Percentiles rank a stretch among this genome's conserved stretches.
phyloP scores from a whole-genome alignment of 1,284 basidiomycete genomes.

The Schizophyllum amplum region DNA sequence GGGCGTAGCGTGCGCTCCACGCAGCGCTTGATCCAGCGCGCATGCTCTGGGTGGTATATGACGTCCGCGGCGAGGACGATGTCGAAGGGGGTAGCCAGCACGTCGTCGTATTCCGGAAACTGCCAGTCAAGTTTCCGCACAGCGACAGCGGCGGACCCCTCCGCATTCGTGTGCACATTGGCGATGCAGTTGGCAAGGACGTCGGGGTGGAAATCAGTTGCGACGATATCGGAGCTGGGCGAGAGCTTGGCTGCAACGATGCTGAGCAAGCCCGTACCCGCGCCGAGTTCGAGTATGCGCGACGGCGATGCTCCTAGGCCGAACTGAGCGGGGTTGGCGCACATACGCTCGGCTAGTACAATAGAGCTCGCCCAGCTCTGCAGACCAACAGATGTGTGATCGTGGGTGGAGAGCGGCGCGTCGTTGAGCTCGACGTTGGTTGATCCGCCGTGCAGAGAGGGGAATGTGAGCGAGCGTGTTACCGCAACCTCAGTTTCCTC shows the following conservation, averaged over 20 bases:
- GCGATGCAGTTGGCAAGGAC: constrained; percentile 65
- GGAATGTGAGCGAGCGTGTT: constrained; percentile 48
- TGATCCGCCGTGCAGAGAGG: constrained; percentile 11
- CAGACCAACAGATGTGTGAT: constrained; percentile 79
- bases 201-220: constrained; percentile 76
- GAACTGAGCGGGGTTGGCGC: constrained; percentile 43
- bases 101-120: constrained; percentile 29
- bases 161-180: constrained; percentile 55
- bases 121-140: constrained; percentile 69
- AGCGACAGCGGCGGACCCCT: constrained; percentile 19
- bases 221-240: constrained; percentile 34
- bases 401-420: constrained; percentile 57
- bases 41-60: constrained; percentile 62
- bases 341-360: constrained; percentile 65
- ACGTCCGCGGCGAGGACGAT: constrained; percentile 64
- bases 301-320: constrained; percentile 27
- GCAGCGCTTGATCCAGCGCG: constrained; percentile 55
- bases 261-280: constrained; percentile 80
- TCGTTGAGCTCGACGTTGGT: constrained; percentile 67
- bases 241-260: constrained; percentile 62
- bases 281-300: constrained; percentile 77
- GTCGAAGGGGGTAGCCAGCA: constrained; percentile 39
- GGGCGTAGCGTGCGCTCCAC: constrained; percentile 38
- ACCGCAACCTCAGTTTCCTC: constrained; percentile 34
- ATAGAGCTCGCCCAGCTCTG: constrained; percentile 87